Percentiles rank a stretch among this genome's conserved stretches.
Conservation (phyloP, 176 grass and related monocot species). For the Bromus sterilis region DNA sequence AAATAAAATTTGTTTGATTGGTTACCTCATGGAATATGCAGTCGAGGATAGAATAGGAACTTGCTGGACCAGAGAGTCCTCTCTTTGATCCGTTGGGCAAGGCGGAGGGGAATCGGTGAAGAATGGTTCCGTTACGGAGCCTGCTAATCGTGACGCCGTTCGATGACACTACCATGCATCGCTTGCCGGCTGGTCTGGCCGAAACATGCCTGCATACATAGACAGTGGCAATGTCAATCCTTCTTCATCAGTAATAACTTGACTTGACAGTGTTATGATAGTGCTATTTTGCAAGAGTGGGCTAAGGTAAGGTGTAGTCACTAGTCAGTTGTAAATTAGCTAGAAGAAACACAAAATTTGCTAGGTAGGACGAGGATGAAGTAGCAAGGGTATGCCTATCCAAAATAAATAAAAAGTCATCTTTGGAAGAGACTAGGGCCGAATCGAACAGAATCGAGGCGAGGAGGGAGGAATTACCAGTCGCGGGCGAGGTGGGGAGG, state of each 20-base stretch:
- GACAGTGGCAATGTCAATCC: neutral
- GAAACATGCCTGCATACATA: conserved; percentile 72
- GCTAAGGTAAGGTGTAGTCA: neutral
- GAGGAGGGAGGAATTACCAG: conserved; percentile 36
- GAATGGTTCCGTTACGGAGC: conserved; percentile 70
- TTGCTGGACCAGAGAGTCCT: conserved; percentile 66
- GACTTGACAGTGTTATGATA: neutral
- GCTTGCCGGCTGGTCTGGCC: conserved; percentile 66
- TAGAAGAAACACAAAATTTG: neutral
- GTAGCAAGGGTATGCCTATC: neutral
- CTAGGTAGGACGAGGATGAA: neutral
- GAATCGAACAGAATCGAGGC: neutral
- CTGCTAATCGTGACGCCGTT: conserved; percentile 77
- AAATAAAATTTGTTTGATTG: neutral
- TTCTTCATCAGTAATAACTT: neutral
- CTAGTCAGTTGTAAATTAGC: neutral
- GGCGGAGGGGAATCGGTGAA: conserved; percentile 81
- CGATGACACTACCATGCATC: conserved; percentile 84
- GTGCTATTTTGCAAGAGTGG: neutral
- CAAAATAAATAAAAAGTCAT: neutral
- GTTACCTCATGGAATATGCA: conserved; percentile 96
- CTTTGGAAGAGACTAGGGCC: neutral
- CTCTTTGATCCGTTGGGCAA: conserved; percentile 82
- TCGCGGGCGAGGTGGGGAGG: conserved; percentile 65
- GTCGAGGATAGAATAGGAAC: conserved; percentile 83